These are phyloP conservation scores for Selaginella tamariscina DNA, from an alignment of 75 land plant genomes.

Conservation along the genomic window DNA sequence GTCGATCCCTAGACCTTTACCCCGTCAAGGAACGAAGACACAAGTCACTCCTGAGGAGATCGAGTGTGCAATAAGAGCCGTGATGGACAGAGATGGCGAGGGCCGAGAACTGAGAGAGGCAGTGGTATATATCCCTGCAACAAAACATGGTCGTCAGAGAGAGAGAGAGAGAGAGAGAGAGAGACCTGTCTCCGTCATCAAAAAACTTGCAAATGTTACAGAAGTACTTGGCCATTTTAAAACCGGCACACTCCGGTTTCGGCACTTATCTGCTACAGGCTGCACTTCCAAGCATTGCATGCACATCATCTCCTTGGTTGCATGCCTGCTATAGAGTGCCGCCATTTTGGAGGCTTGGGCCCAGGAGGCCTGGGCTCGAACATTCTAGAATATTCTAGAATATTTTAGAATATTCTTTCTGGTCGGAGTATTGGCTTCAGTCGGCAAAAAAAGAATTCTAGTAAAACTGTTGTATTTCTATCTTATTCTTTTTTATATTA, in stretches of 20 bases:
- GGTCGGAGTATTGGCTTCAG: no score
- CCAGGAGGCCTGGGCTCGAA: no score
- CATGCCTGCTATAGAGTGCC: slow-evolving; percentile 70
- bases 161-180: background rate
- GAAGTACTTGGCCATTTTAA: slow-evolving; percentile 65
- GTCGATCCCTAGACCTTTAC: slow-evolving; percentile 77
- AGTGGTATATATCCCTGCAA: slow-evolving; percentile 66
- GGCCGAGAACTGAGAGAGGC: no score
- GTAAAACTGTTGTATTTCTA: no score
- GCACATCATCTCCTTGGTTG: slow-evolving; percentile 86
- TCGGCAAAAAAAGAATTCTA: no score
- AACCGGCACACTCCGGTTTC: slow-evolving; percentile 50
- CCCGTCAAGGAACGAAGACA: no score
- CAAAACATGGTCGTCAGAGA: background rate
- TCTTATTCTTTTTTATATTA: no score
- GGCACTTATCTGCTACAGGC: slow-evolving; percentile 50
- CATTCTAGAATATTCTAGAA: no score
- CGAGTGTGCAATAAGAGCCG: no score
- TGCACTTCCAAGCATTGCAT: slow-evolving; percentile 68
- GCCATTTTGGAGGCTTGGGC: no score
- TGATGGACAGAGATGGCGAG: slow-evolving; percentile 77
- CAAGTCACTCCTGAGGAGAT: no score
- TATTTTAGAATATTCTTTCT: no score
- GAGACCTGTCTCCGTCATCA: background rate
- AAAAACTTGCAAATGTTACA: slow-evolving; percentile 17